Conservation (phyloP, 306 rosid species). For the Cucumis cinereus region DNA sequence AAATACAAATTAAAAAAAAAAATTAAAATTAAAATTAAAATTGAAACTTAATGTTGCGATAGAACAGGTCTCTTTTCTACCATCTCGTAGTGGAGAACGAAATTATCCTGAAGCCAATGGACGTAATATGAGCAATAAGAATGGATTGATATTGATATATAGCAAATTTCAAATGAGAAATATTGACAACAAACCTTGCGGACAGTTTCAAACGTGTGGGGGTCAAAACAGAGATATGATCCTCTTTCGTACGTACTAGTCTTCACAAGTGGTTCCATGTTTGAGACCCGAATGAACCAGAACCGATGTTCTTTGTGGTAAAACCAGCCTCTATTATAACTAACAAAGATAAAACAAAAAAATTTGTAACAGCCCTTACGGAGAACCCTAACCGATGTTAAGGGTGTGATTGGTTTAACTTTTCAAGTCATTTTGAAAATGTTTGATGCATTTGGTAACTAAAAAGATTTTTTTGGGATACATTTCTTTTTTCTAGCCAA, state of each 20-base stretch:
- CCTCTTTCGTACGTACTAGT: conserved; percentile 73
- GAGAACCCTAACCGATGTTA: too few species aligned
- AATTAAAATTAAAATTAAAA: too few species aligned
- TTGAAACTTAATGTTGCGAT: conserved; percentile 44
- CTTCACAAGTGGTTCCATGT: conserved; percentile 73
- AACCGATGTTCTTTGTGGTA: conserved; percentile 76
- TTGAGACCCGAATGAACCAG: conserved; percentile 66
- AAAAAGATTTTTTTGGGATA: too few species aligned
- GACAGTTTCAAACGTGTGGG: conserved; percentile 59
- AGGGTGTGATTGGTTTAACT: too few species aligned
- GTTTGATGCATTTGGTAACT: too few species aligned
- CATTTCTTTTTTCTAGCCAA: too few species aligned
- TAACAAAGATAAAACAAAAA: conserved; percentile 11
- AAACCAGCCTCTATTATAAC: conserved; percentile 73
- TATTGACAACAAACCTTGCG: conserved; percentile 45
- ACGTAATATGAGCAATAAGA: neutral
- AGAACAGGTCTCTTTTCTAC: conserved; percentile 71
- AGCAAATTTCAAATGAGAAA: neutral
- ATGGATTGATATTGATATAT: neutral
- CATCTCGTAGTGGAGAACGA: conserved; percentile 58
- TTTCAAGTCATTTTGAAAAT: too few species aligned
- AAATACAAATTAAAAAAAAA: too few species aligned
- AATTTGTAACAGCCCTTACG: neutral
- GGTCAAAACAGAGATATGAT: conserved; percentile 81
- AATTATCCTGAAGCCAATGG: conserved; percentile 63